A percentile compares a stretch with the other conserved stretches of the same genome.
phyloP scores from a whole-genome alignment of 2,329 filamentous ascomycete genomes.

The Aspergillus japonicus region DNA sequence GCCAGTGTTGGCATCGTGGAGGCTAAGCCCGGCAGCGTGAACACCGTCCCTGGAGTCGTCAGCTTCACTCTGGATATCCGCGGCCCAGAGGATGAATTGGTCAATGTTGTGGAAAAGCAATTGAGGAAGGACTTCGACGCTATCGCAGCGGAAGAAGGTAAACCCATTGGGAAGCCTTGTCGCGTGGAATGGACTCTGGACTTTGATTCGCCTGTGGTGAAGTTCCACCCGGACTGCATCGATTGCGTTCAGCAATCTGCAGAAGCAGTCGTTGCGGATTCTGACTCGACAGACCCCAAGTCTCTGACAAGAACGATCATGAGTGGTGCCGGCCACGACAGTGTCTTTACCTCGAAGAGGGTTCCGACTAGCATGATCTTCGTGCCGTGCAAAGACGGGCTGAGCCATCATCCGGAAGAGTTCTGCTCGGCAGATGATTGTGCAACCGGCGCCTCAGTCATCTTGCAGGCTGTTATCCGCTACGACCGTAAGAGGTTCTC shows the following conservation, averaged over 20 bases:
- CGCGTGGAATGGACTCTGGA: constrained; percentile 60
- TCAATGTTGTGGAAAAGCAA: constrained; percentile 58
- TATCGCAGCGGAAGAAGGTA: constrained; percentile 59
- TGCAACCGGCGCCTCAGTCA: constrained; percentile 51
- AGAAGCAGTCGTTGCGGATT: constrained; percentile 55
- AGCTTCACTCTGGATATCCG: constrained; percentile 69
- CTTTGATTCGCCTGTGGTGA: constrained; percentile 59
- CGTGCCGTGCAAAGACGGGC: constrained; percentile 61
- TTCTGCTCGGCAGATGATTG: constrained; percentile 62
- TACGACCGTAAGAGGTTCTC: constrained; percentile 45
- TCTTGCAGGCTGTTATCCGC: constrained; percentile 36
- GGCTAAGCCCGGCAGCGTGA: constrained; percentile 66
- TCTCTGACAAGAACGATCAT: constrained; percentile 55
- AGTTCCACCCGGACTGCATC: constrained; percentile 68
- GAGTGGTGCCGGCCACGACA: constrained; percentile 66
- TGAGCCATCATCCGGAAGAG: constrained; percentile 64
- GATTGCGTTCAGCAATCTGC: constrained; percentile 62
- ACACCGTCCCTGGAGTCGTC: constrained; percentile 70
- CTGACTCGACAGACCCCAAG: constrained; percentile 37
- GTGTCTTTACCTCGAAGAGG: constrained; percentile 58
- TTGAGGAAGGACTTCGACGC: constrained; percentile 58
- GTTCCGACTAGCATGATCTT: constrained; percentile 68
- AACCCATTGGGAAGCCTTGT: constrained; percentile 53
- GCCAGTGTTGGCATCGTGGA: constrained; percentile 70
- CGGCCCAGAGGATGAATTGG: constrained; percentile 55